A percentile compares a stretch with the other conserved stretches of the same genome.
phyloP scores from a whole-genome alignment of 2,329 filamentous ascomycete genomes.

The Orbilia quercus region DNA sequence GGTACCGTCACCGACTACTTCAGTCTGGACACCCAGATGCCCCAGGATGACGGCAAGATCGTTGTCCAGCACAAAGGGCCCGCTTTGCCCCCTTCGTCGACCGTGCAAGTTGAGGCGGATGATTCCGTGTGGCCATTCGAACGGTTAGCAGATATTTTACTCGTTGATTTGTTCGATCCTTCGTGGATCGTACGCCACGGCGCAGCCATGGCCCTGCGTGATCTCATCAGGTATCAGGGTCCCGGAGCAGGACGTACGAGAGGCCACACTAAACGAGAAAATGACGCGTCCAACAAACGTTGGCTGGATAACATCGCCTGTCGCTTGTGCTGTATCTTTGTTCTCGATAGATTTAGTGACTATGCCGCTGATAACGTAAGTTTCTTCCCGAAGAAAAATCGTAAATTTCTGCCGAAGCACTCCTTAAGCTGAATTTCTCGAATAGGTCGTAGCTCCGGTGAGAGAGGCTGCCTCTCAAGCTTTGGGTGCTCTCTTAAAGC shows the following conservation, averaged over 20 bases:
- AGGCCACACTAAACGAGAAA: conserved; percentile 77
- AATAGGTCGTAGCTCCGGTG: conserved; percentile 85
- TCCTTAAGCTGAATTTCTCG: conserved; percentile 14
- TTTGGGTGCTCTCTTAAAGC: conserved; percentile 85
- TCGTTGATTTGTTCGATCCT: conserved; percentile 90
- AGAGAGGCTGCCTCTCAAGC: conserved; percentile 95
- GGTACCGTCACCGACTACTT: conserved; percentile 92
- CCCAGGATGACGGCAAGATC: conserved; percentile 90
- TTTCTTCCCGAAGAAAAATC: background rate
- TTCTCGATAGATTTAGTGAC: conserved; percentile 96
- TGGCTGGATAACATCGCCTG: conserved; percentile 98
- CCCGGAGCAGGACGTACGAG: conserved; percentile 82
- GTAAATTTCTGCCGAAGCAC: background rate
- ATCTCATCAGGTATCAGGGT: conserved; percentile 89
- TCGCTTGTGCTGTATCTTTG: conserved; percentile 91
- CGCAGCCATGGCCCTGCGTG: conserved; percentile 91
- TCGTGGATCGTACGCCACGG: conserved; percentile 97
- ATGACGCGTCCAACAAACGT: conserved; percentile 79
- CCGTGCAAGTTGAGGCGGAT: conserved; percentile 85
- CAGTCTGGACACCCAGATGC: conserved; percentile 79
- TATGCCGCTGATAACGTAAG: conserved; percentile 87
- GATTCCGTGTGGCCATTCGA: conserved; percentile 94
- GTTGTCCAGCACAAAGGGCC: conserved; percentile 95
- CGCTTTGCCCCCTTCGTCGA: conserved; percentile 71
- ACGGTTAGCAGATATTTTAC: conserved; percentile 90